A percentile compares a stretch with the other conserved stretches of the same genome.
Conservation (phyloP, 768 basidiomycete genomes). For the Tylopilus felleus region DNA sequence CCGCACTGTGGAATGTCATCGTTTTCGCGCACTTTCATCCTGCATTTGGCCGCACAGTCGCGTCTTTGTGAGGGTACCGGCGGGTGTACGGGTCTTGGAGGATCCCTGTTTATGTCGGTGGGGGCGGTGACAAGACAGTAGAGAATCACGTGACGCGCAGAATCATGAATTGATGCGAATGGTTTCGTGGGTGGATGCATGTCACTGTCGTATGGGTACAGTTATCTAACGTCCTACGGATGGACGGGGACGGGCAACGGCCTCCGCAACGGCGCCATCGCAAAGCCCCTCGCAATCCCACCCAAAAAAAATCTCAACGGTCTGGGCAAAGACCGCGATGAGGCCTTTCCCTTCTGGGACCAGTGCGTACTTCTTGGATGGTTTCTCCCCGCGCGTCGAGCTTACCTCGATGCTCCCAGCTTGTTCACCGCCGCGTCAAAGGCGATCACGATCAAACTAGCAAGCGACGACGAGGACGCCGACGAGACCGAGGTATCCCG, state of each 20-base stretch:
- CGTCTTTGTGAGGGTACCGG: too few species aligned
- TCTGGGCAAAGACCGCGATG: constrained; percentile 89
- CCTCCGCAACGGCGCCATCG: constrained; percentile 79
- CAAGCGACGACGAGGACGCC: constrained; percentile 49
- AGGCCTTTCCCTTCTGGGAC: constrained; percentile 98
- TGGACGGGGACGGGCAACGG: constrained; percentile 87
- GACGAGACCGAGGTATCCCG: constrained; percentile 18
- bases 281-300: constrained; percentile 69
- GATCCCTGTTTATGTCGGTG: too few species aligned
- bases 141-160: constrained; percentile 8
- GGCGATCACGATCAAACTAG: constrained; percentile 70
- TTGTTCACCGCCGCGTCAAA: constrained; percentile 81
- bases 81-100: too few species aligned
- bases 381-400: not conserved
- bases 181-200: not conserved
- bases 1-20: too few species aligned
- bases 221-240: constrained; percentile 75
- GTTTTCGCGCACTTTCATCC: too few species aligned
- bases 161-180: not conserved
- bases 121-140: too few species aligned
- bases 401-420: constrained; percentile 13
- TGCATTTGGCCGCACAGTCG: too few species aligned
- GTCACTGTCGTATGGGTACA: constrained; percentile 42
- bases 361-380: constrained; percentile 56
- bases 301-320: constrained; percentile 86